Percentiles rank a stretch among this genome's conserved stretches.
Conservation (phyloP, 345 rosid species). For the Euphorbia lathyris region DNA sequence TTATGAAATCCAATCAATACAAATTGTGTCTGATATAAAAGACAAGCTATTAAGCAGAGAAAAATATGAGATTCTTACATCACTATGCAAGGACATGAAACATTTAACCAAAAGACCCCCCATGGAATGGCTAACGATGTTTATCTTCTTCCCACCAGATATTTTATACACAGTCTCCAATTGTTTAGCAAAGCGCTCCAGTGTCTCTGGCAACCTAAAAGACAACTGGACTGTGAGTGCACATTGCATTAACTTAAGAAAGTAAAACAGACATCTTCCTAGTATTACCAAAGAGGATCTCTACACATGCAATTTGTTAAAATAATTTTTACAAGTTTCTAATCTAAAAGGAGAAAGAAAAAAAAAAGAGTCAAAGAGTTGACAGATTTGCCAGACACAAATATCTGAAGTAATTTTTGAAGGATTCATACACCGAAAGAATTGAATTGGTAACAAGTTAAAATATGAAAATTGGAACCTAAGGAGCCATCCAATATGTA, state of each 20-base stretch:
- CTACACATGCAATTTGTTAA: too few relatives aligned
- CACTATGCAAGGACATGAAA: constrained; percentile 75
- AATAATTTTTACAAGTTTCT: too few relatives aligned
- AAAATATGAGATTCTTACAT: constrained; percentile 42
- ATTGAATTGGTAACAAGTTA: too few relatives aligned
- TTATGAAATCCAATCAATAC: neutral
- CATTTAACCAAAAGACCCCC: constrained; percentile 93
- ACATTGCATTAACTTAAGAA: neutral
- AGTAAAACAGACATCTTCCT: neutral
- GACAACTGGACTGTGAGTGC: constrained; percentile 20
- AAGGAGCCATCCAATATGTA: too few relatives aligned
- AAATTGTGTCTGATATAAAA: neutral
- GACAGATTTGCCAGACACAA: neutral
- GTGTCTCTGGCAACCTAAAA: constrained; percentile 63
- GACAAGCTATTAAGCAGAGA: neutral
- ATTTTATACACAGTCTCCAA: constrained; percentile 66
- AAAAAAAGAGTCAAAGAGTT: too few relatives aligned
- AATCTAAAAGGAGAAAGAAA: neutral
- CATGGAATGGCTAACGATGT: constrained; percentile 88
- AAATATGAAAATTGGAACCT: neutral
- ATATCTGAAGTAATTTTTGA: too few relatives aligned
- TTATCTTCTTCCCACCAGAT: constrained; percentile 89
- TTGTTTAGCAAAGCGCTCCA: constrained; percentile 63
- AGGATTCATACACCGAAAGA: too few relatives aligned
- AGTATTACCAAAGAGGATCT: too few relatives aligned